Base-by-base conservation (phyloP, 345 rosid species). In the Eucalyptus cladocalyx region DNA sequence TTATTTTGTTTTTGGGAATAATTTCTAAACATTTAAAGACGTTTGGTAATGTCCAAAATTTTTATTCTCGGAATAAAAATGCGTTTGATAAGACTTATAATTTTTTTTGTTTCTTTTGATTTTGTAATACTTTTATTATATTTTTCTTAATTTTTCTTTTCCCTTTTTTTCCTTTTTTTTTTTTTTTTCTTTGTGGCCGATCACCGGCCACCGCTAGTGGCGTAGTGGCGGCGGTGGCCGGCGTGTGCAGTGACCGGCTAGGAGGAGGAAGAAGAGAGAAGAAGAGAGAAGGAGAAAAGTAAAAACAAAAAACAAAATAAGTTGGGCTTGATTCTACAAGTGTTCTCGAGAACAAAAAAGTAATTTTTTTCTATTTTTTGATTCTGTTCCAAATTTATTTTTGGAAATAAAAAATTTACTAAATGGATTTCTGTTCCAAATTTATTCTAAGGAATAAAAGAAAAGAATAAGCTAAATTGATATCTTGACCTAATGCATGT, bases 151-250 rank as follows among this genome's bases (percentile, higher is more conserved):
- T 50, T 50, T 50, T 50, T 50, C 53, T 50, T 50, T 50, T 1
- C 8, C 1, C 17, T 13, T 3, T 37, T 49, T 15, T 49, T 4
- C 6, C 6, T 15, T 0, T 49, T 15, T 49, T 15, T 50, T 0
- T 15, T 50, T 50, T 50, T 50, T 7, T 50, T 15, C 18, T 50
- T 2, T 16, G 19, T 16, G 53, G 19, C 45, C 3, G 51, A 18
- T 15, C 7, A 7, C 6, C 0, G 1, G 6, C 51, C 51, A 49
- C 1, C 6, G 6, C 0, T 5, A 17, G 48, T 11, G 48, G 48
- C 1, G 48, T 1, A 8, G 49, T 1, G 1, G 15, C 4, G 5
- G 51, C 7, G 6, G 51, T 1, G 3, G 2, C 17, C 1, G 0
- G 14, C 51, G 2, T 49, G 51, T 17, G 2, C 3, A 6, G 17